Evolutionary conservation across 2,329 filamentous ascomycete genomes (phyloP).

Genomic region (Ophioceras dolichostomum): DNA sequence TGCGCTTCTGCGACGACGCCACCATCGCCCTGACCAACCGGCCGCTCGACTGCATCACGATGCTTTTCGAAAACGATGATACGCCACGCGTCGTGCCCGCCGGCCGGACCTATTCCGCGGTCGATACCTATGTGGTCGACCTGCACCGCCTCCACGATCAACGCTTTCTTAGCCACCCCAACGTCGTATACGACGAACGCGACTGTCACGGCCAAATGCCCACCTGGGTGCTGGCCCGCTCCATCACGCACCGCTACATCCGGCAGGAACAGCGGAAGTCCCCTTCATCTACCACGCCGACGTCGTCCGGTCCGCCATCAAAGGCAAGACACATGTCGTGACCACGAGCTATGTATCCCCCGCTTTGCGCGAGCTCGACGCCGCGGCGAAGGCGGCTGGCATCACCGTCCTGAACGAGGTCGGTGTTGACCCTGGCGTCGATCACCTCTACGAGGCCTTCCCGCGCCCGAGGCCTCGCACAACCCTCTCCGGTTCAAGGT

Average conservation of each 20-base stretch:
- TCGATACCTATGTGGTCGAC: constrained; percentile 14
- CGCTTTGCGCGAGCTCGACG: constrained; percentile 77
- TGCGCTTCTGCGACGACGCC: constrained; percentile 14
- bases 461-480: constrained; percentile 59
- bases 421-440: constrained; percentile 60
- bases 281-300: constrained; percentile 12
- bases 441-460: constrained; percentile 65
- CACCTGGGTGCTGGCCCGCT: too few relatives aligned
- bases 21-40: constrained; percentile 6
- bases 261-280: too few relatives aligned
- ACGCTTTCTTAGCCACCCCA: constrained; percentile 13
- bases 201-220: constrained; percentile 5
- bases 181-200: constrained; percentile 8
- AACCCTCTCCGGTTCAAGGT: constrained; percentile 93
- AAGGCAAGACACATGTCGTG: constrained; percentile 58
- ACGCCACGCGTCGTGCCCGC: constrained; percentile 15
- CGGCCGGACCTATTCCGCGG: constrained; percentile 16
- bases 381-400: constrained; percentile 72
- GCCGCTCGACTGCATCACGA: constrained; percentile 1
- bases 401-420: constrained; percentile 99
- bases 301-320: constrained; percentile 59
- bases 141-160: constrained; percentile 14
- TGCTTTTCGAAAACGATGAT: constrained; percentile 7
- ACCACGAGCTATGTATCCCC: constrained; percentile 65
- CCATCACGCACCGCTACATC: constrained; percentile 13